phyloP scores from a whole-genome alignment of 2,329 filamentous ascomycete species.

The Beauveria brongniartii region DNA sequence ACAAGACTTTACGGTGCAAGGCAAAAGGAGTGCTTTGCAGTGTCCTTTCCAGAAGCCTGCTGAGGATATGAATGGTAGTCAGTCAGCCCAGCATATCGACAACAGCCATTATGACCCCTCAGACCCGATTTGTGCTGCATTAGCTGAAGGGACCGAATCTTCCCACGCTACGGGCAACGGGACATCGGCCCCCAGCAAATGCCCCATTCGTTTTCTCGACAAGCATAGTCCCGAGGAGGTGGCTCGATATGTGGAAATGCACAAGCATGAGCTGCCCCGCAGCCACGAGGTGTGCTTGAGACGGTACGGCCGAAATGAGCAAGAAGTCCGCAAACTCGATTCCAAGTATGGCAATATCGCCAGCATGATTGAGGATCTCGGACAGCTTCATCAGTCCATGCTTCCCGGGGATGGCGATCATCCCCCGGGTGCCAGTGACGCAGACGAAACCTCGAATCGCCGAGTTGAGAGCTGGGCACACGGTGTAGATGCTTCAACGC shows the following conservation, averaged over 20 bases:
- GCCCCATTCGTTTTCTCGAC: constrained; percentile 87
- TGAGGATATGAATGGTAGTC: constrained; percentile 24
- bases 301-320: constrained; percentile 79
- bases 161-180: constrained; percentile 33
- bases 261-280: constrained; percentile 89
- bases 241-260: constrained; percentile 85
- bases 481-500: constrained; percentile 52
- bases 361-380: constrained; percentile 88
- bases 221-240: constrained; percentile 91
- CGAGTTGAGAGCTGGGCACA: constrained; percentile 84
- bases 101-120: constrained; percentile 36
- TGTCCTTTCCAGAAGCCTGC: constrained; percentile 65
- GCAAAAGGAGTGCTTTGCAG: constrained; percentile 67
- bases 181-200: constrained; percentile 53
- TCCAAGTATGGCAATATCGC: constrained; percentile 89
- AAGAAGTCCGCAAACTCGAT: constrained; percentile 79
- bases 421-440: constrained; percentile 29
- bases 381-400: constrained; percentile 81
- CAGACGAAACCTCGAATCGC: constrained; percentile 51
- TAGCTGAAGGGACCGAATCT: constrained; percentile 52
- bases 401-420: constrained; percentile 52
- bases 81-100: constrained; percentile 17
- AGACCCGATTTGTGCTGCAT: constrained; percentile 57
- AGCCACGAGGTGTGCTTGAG: constrained; percentile 90
- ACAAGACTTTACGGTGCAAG: constrained; percentile 83